phyloP scores from a whole-genome alignment of 2,329 filamentous ascomycete species.

The Ophiostoma fasciatum region DNA sequence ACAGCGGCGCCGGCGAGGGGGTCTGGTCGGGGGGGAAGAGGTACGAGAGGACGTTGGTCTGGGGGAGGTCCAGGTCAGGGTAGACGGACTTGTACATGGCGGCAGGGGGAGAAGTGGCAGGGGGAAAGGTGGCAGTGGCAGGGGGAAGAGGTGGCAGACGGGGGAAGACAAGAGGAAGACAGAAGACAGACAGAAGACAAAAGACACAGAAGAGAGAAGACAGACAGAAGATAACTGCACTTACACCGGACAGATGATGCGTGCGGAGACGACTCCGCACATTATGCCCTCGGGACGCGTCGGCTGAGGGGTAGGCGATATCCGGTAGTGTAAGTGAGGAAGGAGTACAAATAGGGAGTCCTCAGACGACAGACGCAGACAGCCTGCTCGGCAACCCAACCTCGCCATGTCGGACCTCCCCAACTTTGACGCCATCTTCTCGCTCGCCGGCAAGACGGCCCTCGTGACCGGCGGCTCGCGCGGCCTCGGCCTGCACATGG shows the following conservation, averaged over 20 bases:
- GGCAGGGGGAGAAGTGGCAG: background rate
- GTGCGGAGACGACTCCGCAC: too few species aligned
- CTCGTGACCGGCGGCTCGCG: slow-evolving; percentile 27
- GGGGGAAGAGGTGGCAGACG: background rate
- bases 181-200: background rate
- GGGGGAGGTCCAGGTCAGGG: slow-evolving; percentile 26
- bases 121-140: background rate
- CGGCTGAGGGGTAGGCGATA: too few species aligned
- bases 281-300: too few species aligned
- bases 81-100: slow-evolving; percentile 30
- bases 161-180: too few species aligned
- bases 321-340: too few species aligned
- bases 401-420: slow-evolving; percentile 17
- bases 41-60: slow-evolving; percentile 27
- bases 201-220: background rate
- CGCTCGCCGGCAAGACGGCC: slow-evolving; percentile 14
- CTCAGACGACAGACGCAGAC: too few species aligned
- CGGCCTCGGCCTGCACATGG: slow-evolving; percentile 48
- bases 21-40: slow-evolving; percentile 18
- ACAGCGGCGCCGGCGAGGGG: slow-evolving; percentile 31
- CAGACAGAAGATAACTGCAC: background rate
- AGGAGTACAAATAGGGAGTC: too few species aligned
- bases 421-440: slow-evolving; percentile 17
- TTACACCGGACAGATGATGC: too few species aligned
- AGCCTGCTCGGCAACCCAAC: too few species aligned